phyloP scores from a whole-genome alignment of 805 yeast genomes.

The Blastobotrys muscicola region DNA sequence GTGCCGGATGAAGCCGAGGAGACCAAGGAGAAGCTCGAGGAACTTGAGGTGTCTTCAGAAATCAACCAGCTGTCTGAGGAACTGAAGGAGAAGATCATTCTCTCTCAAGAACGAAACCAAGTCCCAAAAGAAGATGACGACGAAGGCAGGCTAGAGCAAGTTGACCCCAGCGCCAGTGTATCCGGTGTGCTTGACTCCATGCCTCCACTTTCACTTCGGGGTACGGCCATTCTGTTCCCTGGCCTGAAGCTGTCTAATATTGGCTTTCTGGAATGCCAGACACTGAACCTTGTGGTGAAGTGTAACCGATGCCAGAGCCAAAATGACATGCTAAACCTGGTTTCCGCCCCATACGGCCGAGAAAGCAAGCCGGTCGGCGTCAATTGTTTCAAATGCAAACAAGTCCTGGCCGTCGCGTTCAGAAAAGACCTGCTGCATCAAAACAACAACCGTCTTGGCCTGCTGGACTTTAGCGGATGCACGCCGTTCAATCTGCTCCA shows the following conservation, averaged over 20 bases:
- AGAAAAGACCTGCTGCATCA: constrained; percentile 30
- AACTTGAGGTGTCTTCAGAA: not conserved
- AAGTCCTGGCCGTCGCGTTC: constrained; percentile 27
- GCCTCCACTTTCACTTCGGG: constrained; percentile 15
- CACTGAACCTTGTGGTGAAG: constrained; percentile 27
- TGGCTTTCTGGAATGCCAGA: constrained; percentile 26
- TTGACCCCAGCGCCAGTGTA: not conserved
- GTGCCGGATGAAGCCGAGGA: not conserved
- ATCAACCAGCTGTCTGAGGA: not conserved
- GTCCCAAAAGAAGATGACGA: not conserved
- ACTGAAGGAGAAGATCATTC: constrained; percentile 4
- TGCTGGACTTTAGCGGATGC: constrained; percentile 32
- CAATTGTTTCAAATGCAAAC: constrained; percentile 28
- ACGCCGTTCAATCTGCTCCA: constrained; percentile 29
- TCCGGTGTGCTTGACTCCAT: not conserved
- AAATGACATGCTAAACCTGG: constrained; percentile 27
- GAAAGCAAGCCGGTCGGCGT: constrained; percentile 24
- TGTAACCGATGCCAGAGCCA: constrained; percentile 31
- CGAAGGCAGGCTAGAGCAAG: not conserved
- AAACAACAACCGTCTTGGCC: constrained; percentile 25
- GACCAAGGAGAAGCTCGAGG: not conserved
- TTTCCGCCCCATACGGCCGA: constrained; percentile 27
- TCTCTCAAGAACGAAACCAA: not conserved
- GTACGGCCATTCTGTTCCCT: constrained; percentile 28
- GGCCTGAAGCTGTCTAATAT: constrained; percentile 26